These are phyloP conservation scores for Stephanodiscus triporus DNA, from an alignment of 108 stramenopile genomes.

Conservation along the genomic window DNA sequence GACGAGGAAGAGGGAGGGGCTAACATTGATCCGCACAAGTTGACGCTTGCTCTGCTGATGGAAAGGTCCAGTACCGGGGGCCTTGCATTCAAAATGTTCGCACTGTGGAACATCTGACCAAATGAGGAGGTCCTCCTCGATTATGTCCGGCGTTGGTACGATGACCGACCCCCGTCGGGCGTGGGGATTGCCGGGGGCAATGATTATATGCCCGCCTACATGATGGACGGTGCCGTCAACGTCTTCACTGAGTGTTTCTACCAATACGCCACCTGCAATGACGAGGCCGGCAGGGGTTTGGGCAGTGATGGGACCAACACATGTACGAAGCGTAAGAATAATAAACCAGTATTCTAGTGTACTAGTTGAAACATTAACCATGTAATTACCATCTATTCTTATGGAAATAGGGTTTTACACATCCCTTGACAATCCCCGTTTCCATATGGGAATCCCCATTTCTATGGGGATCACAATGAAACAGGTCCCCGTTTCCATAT, in stretches of 20 bases:
- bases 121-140: slow-evolving; percentile 70
- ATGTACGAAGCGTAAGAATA: too few relatives aligned
- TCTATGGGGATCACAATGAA: too few relatives aligned
- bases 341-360: too few relatives aligned
- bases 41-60: slow-evolving; percentile 15
- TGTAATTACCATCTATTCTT: too few relatives aligned
- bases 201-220: slow-evolving; percentile 54
- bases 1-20: neutral
- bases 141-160: slow-evolving; percentile 56
- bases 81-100: slow-evolving; percentile 57
- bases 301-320: neutral
- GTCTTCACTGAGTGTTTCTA: slow-evolving; percentile 77
- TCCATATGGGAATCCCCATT: too few relatives aligned
- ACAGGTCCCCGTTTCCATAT: too few relatives aligned
- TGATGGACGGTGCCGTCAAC: slow-evolving; percentile 67
- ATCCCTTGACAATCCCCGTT: too few relatives aligned
- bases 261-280: slow-evolving; percentile 37
- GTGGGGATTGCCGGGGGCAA: slow-evolving; percentile 34
- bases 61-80: too few relatives aligned
- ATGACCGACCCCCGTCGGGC: slow-evolving; percentile 52
- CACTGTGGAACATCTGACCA: slow-evolving; percentile 51
- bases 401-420: too few relatives aligned
- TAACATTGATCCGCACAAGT: slow-evolving; percentile 18
- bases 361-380: too few relatives aligned
- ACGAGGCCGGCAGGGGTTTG: neutral